phyloP scores from a whole-genome alignment of 768 basidiomycete genomes.

The Cyclocybe cylindracea region DNA sequence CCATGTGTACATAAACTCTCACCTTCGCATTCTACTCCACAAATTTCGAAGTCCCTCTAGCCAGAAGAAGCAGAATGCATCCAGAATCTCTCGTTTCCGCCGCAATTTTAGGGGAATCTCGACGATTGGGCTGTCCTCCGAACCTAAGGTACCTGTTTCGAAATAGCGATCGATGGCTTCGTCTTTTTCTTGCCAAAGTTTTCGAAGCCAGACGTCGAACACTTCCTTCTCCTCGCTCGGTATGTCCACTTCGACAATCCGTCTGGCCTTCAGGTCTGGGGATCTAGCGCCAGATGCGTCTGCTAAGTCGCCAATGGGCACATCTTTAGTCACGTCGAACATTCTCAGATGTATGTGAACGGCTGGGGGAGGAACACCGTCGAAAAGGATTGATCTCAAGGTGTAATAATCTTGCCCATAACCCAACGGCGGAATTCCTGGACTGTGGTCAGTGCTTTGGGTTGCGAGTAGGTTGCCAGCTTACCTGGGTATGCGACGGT shows the following conservation, averaged over 20 bases:
- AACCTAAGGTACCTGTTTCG: conserved; percentile 47
- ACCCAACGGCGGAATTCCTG: conserved; percentile 75
- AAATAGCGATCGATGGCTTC: conserved; percentile 68
- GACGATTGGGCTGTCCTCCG: conserved; percentile 27
- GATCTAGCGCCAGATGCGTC: conserved; percentile 31
- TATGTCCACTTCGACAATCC: conserved; percentile 45
- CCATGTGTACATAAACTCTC: conserved; percentile 12
- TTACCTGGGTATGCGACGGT: conserved; percentile 90
- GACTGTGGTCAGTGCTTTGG: conserved; percentile 1
- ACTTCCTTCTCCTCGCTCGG: conserved; percentile 55
- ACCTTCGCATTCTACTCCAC: conserved; percentile 42
- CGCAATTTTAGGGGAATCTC: conserved; percentile 65
- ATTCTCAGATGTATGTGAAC: conserved; percentile 87
- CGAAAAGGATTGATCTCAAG: conserved; percentile 83
- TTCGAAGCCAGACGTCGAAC: conserved; percentile 85
- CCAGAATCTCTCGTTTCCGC: conserved; percentile 52
- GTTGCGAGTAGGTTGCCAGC: conserved; percentile 8
- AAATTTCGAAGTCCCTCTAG: conserved; percentile 54
- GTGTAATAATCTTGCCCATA: conserved; percentile 92
- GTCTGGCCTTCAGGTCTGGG: conserved; percentile 26
- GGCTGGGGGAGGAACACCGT: conserved; percentile 77
- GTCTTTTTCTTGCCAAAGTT: conserved; percentile 88
- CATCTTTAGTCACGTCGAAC: conserved; percentile 63
- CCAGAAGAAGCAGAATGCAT: conserved; percentile 72
- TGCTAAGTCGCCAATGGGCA: conserved; percentile 68